Conservation (phyloP, 345 rosid genomes). For the Camelina neglecta region DNA sequence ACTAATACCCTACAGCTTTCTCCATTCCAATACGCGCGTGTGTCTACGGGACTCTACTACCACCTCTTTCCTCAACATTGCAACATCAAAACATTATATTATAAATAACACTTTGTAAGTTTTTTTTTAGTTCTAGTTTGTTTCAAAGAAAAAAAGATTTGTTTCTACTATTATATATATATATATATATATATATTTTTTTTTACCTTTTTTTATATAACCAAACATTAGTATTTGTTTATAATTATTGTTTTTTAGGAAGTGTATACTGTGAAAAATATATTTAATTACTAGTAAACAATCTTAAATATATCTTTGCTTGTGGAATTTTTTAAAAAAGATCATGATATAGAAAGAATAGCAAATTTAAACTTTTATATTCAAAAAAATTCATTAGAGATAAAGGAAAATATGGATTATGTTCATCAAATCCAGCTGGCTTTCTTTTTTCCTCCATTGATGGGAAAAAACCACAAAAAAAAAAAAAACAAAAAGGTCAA, state of each 20-base stretch:
- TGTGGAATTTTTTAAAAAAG: background rate
- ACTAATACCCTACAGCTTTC: slow-evolving; percentile 11
- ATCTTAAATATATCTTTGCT: background rate
- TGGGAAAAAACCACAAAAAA: background rate
- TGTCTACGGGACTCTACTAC: slow-evolving; percentile 30
- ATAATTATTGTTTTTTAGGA: background rate
- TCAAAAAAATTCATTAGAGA: background rate
- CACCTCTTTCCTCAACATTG: slow-evolving; percentile 5
- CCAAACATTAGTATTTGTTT: background rate
- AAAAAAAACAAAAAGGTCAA: background rate
- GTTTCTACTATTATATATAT: no score
- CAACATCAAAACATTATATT: background rate
- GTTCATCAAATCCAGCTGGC: slow-evolving; percentile 34
- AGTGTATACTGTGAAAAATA: background rate
- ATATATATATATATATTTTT: no score
- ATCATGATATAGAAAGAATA: background rate
- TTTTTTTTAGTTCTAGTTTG: background rate
- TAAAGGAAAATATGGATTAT: slow-evolving; percentile 31
- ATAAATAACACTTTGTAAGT: background rate
- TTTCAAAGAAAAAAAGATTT: background rate
- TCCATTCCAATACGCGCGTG: slow-evolving; percentile 41
- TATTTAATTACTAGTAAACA: background rate
- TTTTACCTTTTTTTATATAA: no score
- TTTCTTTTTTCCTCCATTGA: background rate
- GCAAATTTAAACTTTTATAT: background rate